Percentiles rank a stretch among this genome's conserved stretches.
These are phyloP conservation scores for Salinomyces thailandicus DNA, from an alignment of 2,329 filamentous ascomycete genomes.

Conservation along the genomic window DNA sequence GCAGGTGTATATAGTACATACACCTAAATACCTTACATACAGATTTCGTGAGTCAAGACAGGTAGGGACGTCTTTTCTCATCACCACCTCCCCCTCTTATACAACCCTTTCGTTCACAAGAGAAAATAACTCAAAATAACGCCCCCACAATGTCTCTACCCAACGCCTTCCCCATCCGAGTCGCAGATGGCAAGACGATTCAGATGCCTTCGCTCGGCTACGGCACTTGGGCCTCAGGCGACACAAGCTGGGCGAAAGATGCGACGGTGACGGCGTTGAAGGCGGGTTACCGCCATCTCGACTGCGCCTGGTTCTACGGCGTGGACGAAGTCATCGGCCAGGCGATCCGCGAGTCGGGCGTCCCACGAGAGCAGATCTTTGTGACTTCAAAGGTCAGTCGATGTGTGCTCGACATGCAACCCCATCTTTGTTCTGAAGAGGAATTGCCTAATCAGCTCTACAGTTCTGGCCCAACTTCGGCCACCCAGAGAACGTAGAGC, in stretches of 20 bases:
- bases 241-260: constrained; percentile 17
- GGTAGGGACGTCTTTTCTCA: not conserved
- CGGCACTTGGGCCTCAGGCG: constrained; percentile 18
- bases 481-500: constrained; percentile 16
- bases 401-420: not conserved
- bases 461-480: constrained; percentile 17
- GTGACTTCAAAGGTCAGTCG: constrained; percentile 9
- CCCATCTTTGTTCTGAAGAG: not conserved
- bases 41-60: too few species aligned
- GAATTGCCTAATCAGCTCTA: not conserved
- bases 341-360: constrained; percentile 15
- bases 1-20: not conserved
- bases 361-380: constrained; percentile 19
- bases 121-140: too few species aligned
- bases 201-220: constrained; percentile 18
- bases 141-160: constrained; percentile 14
- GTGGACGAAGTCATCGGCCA: constrained; percentile 13
- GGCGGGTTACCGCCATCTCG: constrained; percentile 20
- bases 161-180: constrained; percentile 13
- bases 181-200: constrained; percentile 15
- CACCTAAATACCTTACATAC: not conserved
- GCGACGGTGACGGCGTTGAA: constrained; percentile 14
- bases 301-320: constrained; percentile 21
- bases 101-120: not conserved
- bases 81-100: not conserved